Percentiles rank a stretch among this genome's conserved stretches.
Evolutionary conservation across 2,329 filamentous ascomycete genomes (phyloP).

Genomic region (Blastomyces percursus): DNA sequence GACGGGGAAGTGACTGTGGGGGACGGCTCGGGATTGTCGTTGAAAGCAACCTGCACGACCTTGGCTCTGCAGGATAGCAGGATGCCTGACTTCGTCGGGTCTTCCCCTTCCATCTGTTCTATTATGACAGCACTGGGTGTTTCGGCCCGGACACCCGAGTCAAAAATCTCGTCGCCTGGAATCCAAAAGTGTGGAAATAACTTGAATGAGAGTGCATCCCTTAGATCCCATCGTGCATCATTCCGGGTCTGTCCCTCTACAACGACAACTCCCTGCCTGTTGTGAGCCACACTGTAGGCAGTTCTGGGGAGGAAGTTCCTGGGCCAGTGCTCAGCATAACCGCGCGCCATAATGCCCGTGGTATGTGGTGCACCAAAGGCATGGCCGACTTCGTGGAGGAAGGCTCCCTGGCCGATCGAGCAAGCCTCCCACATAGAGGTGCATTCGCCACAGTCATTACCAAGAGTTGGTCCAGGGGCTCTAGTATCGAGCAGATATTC

Average conservation of each 20-base stretch:
- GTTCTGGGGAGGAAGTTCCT: slow-evolving; percentile 32
- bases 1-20: slow-evolving; percentile 16
- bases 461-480: slow-evolving; percentile 29
- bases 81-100: slow-evolving; percentile 9
- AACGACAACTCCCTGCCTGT: not conserved
- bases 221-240: slow-evolving; percentile 24
- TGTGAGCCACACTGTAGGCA: slow-evolving; percentile 16
- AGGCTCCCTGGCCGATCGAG: slow-evolving; percentile 30
- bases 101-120: not conserved
- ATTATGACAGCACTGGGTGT: not conserved
- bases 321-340: slow-evolving; percentile 35
- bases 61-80: slow-evolving; percentile 18
- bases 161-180: slow-evolving; percentile 18
- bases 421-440: slow-evolving; percentile 38
- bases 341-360: slow-evolving; percentile 28
- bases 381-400: slow-evolving; percentile 29
- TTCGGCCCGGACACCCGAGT: not conserved
- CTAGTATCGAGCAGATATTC: slow-evolving; percentile 24
- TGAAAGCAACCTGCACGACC: slow-evolving; percentile 23
- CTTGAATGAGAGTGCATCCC: slow-evolving; percentile 19
- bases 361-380: slow-evolving; percentile 27
- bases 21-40: slow-evolving; percentile 12
- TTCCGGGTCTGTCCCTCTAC: slow-evolving; percentile 11
- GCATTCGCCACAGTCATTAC: slow-evolving; percentile 36
- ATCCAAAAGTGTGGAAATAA: slow-evolving; percentile 17